A percentile compares a stretch with the other conserved stretches of the same genome.
These are phyloP conservation scores for Sarcomyxa edulis DNA, from an alignment of 768 basidiomycete species.

Conservation along the genomic window DNA sequence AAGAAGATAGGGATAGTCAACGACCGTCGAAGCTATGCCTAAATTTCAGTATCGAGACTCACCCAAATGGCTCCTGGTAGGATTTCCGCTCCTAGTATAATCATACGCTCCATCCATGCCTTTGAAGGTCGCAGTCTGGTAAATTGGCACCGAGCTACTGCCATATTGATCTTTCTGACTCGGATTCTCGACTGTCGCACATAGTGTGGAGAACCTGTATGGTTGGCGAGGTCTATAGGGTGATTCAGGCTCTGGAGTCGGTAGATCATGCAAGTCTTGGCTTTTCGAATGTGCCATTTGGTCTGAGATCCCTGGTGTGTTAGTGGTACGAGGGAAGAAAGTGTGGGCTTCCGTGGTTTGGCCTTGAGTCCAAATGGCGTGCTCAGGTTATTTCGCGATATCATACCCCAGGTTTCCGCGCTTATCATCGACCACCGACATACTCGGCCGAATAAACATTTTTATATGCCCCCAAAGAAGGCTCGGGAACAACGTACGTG, in stretches of 20 bases:
- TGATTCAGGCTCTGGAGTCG: slow-evolving; percentile 80
- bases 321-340: slow-evolving; percentile 7
- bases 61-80: slow-evolving; percentile 94
- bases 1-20: background rate
- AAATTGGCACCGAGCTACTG: slow-evolving; percentile 92
- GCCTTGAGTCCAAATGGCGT: slow-evolving; percentile 17
- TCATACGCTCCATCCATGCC: slow-evolving; percentile 87
- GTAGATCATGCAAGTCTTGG: slow-evolving; percentile 47
- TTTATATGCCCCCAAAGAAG: slow-evolving; percentile 41
- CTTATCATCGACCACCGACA: background rate
- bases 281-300: slow-evolving; percentile 31
- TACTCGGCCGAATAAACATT: slow-evolving; percentile 12
- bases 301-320: slow-evolving; percentile 3
- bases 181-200: slow-evolving; percentile 89
- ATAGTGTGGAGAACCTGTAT: slow-evolving; percentile 86
- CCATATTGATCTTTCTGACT: slow-evolving; percentile 94
- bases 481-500: slow-evolving; percentile 45
- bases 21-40: background rate
- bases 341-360: slow-evolving; percentile 5
- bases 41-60: slow-evolving; percentile 14
- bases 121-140: slow-evolving; percentile 98
- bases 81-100: slow-evolving; percentile 94
- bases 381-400: slow-evolving; percentile 10
- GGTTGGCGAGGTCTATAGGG: slow-evolving; percentile 64
- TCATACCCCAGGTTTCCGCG: slow-evolving; percentile 2